These are phyloP conservation scores for Acacia crassicarpa DNA, from an alignment of 306 rosid species.

Conservation along the genomic window DNA sequence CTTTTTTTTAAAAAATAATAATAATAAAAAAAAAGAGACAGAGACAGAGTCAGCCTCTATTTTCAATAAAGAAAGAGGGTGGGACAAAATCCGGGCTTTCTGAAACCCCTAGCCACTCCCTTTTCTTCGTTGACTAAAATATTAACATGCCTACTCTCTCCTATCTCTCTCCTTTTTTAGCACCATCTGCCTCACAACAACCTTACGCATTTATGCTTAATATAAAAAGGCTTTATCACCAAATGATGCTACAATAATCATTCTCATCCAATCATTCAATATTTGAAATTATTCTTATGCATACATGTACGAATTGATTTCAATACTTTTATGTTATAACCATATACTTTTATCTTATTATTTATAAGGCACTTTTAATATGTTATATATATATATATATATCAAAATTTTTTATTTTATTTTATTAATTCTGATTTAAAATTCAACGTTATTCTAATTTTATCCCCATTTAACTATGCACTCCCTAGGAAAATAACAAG, in stretches of 20 bases:
- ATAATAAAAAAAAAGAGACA: slow-evolving; percentile 3
- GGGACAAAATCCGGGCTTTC: slow-evolving; percentile 45
- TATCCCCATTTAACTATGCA: too few relatives aligned
- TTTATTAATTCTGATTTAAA: too few relatives aligned
- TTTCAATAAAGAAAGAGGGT: slow-evolving; percentile 20
- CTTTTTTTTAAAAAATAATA: background rate
- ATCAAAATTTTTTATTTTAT: too few relatives aligned
- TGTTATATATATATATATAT: rapidly evolving
- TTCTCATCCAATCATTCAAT: background rate
- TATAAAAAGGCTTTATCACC: background rate
- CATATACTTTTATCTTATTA: too few relatives aligned
- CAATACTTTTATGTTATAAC: too few relatives aligned
- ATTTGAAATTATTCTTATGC: background rate
- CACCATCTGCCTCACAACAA: too few relatives aligned
- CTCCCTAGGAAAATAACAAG: too few relatives aligned
- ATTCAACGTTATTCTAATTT: too few relatives aligned
- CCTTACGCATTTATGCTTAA: background rate
- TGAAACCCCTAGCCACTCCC: slow-evolving; percentile 29
- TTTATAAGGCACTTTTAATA: too few relatives aligned
- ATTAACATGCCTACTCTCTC: background rate
- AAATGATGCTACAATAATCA: background rate
- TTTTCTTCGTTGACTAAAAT: background rate
- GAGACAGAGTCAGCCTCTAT: background rate
- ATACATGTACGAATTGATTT: too few relatives aligned
- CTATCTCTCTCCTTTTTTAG: background rate